A percentile compares a stretch with the other conserved stretches of the same genome.
These are phyloP conservation scores for Pseudogymnoascus sp. DNA, from an alignment of 2,329 filamentous ascomycete genomes.

Conservation along the genomic window DNA sequence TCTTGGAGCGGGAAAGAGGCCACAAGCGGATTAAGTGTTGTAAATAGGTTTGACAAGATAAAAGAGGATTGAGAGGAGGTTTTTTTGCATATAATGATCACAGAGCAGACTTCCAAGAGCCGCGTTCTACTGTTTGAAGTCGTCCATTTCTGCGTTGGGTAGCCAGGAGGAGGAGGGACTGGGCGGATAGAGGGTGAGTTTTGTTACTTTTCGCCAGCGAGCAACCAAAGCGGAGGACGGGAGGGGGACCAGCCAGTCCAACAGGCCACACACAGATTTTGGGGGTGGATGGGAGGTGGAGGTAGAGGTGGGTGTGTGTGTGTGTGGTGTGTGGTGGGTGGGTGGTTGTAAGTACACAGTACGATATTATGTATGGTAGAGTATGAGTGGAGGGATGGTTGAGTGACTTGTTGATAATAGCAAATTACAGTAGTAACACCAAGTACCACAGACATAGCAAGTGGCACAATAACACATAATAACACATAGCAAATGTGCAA, in stretches of 20 bases:
- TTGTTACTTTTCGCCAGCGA: constrained; percentile 1
- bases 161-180: neutral
- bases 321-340: neutral
- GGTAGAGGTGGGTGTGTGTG: neutral
- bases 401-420: neutral
- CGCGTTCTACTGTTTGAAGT: neutral
- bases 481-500: neutral
- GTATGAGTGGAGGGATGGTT: neutral
- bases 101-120: constrained; percentile 2
- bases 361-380: neutral
- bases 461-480: neutral
- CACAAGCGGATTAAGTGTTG: neutral
- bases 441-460: neutral
- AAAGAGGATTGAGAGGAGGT: neutral
- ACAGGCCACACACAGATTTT: neutral
- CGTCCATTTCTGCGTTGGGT: constrained; percentile 1
- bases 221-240: neutral
- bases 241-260: neutral
- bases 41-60: neutral
- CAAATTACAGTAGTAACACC: neutral
- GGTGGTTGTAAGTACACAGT: neutral
- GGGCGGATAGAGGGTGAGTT: neutral
- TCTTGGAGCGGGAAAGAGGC: neutral
- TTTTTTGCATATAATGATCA: neutral
- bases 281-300: neutral